Conservation (phyloP, 2,329 filamentous ascomycete genomes). For the Polychaeton citri region DNA sequence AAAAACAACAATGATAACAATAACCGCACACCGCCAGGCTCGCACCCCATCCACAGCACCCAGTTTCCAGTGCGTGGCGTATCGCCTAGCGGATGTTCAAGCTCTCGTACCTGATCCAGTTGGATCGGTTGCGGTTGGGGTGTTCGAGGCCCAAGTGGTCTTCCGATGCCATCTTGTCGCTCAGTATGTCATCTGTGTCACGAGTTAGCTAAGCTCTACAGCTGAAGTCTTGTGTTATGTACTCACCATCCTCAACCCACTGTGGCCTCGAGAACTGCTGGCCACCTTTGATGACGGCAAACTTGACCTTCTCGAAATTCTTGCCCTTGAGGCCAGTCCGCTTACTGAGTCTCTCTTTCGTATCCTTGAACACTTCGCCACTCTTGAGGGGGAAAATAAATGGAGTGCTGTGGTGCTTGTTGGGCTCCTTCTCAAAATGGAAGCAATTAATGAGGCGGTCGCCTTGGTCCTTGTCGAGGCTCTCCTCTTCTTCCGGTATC, state of each 20-base stretch:
- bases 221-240: neutral
- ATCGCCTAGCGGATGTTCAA: conserved; percentile 48
- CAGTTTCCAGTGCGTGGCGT: too few relatives aligned
- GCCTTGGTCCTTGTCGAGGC: conserved; percentile 43
- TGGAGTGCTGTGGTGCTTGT: conserved; percentile 71
- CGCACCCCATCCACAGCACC: too few relatives aligned
- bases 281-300: conserved; percentile 59
- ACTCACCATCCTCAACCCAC: conserved; percentile 78
- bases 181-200: conserved; percentile 31
- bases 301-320: conserved; percentile 96
- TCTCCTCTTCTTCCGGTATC: conserved; percentile 54
- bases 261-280: conserved; percentile 60
- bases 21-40: too few relatives aligned
- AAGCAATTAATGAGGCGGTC: conserved; percentile 65
- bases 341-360: conserved; percentile 86
- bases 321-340: conserved; percentile 93
- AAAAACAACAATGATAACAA: too few relatives aligned
- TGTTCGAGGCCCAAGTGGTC: conserved; percentile 44
- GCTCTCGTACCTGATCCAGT: conserved; percentile 48
- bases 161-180: conserved; percentile 28
- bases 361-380: conserved; percentile 79
- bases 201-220: conserved; percentile 4
- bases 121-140: conserved; percentile 46
- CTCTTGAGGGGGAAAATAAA: conserved; percentile 81
- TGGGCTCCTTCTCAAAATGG: conserved; percentile 85